Evolutionary conservation across 2,329 filamentous ascomycete genomes (phyloP), one percentile per base, ranked within the genome.

Genomic region (Alternaria sp.): DNA sequence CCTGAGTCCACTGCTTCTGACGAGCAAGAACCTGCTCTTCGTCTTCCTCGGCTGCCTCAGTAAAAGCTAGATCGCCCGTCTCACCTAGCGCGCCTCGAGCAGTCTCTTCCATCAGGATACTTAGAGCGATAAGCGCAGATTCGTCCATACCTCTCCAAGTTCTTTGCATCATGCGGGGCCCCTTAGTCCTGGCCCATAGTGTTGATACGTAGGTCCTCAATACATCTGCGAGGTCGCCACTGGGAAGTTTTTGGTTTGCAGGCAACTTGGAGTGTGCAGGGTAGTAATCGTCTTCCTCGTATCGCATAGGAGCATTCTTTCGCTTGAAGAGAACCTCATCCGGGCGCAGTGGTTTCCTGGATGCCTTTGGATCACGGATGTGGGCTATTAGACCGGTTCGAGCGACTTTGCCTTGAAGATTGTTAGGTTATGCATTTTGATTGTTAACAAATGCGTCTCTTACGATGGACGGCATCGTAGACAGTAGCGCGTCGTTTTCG

Each of bases 381-480:
- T 85, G 81, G 11, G 84, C 85, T n/a, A 71, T 20, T 2, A 73
- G 38, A 81, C 70, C 70, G 18, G 61, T 58, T 40, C 62, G 64
- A 1, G 65, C 63, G 22, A 72, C 66, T 20, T 54, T 60, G 18
- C 64, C 66, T 68, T 12, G 43, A 10, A 3, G 8, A n/a, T 9
- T 16, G 30, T 54, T 36, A 63, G 56, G 52, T 20, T 10, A 34
- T 8, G 22, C 25, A 16, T 25, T 3, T 20, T 16, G 9, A 4
- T 38, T 20, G 11, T 9, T 6, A 25, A 34, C 22, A 7, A 49
- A 25, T 22, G 14, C 25, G 12, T 28, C 27, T 43, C 58, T 57
- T 68, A 90, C 90, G 89, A 70, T 90, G 89, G 55, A 92, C 89
- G 16, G 90, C 90, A 78, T 93, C 90, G 77, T 90, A 93, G 20